phyloP scores from a whole-genome alignment of 495 filamentous ascomycete species.

The Podospora anserina region DNA sequence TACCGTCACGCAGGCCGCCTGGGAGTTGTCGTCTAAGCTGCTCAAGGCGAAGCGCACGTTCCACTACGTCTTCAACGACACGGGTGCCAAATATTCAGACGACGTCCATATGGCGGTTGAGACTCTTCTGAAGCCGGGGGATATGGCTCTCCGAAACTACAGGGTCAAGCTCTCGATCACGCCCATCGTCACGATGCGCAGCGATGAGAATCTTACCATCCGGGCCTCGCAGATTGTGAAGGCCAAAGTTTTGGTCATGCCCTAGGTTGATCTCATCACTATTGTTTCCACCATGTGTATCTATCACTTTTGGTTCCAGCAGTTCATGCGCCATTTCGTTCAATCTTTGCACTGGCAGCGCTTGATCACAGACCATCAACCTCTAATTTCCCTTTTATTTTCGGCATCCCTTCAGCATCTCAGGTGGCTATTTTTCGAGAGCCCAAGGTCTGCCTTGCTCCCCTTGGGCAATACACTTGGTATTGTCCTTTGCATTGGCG shows the following conservation, averaged over 20 bases:
- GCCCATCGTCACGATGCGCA: slow-evolving; percentile 32
- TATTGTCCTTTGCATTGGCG: not conserved
- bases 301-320: not conserved
- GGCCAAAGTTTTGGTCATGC: slow-evolving; percentile 29
- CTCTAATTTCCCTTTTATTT: not conserved
- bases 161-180: slow-evolving; percentile 38
- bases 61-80: slow-evolving; percentile 33
- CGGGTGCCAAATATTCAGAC: slow-evolving; percentile 26
- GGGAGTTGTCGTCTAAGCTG: slow-evolving; percentile 32
- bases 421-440: not conserved
- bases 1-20: slow-evolving; percentile 25
- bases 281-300: not conserved
- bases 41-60: slow-evolving; percentile 30
- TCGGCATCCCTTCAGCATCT: not conserved
- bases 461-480: not conserved
- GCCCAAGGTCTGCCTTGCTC: not conserved
- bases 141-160: slow-evolving; percentile 17
- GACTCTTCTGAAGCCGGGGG: slow-evolving; percentile 3
- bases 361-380: not conserved
- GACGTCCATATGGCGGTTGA: slow-evolving; percentile 23
- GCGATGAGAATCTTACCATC: slow-evolving; percentile 28
- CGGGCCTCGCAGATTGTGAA: slow-evolving; percentile 25
- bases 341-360: no score
- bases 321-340: not conserved
- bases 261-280: not conserved